phyloP scores from a whole-genome alignment of 257 asterid species.

The Datura wrightii region DNA sequence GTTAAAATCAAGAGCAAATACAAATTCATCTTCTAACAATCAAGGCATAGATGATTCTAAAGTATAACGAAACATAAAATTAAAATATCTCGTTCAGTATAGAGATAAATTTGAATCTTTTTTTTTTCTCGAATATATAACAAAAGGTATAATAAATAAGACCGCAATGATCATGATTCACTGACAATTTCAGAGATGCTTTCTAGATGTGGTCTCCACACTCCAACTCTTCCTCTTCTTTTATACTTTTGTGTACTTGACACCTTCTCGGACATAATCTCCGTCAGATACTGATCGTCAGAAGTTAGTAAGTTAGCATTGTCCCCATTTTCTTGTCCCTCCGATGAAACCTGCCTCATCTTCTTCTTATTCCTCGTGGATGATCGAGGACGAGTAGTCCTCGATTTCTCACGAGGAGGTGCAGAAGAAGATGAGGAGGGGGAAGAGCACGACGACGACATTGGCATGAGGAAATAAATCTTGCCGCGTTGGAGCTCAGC shows the following conservation, averaged over 20 bases:
- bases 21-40: background rate
- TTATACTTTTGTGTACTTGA: conserved; percentile 66
- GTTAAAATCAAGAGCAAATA: background rate
- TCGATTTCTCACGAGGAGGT: background rate
- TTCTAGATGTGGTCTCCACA: conserved; percentile 88
- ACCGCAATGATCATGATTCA: conserved; percentile 40
- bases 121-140: background rate
- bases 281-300: conserved; percentile 73
- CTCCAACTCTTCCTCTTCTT: conserved; percentile 78
- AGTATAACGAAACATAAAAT: background rate
- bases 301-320: conserved; percentile 42
- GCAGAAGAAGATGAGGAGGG: conserved; percentile 41
- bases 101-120: background rate
- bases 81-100: background rate
- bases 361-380: conserved; percentile 46
- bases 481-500: conserved; percentile 89
- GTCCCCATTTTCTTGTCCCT: conserved; percentile 13
- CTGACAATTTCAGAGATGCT: conserved; percentile 76
- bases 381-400: background rate
- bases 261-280: conserved; percentile 67
- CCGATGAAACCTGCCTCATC: conserved; percentile 32
- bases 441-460: conserved; percentile 39
- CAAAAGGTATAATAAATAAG: background rate
- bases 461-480: conserved; percentile 87
- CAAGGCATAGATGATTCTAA: background rate